Evolutionary conservation across 208 protist species (phyloP).

Genomic region (Angomonas desouzai): DNA sequence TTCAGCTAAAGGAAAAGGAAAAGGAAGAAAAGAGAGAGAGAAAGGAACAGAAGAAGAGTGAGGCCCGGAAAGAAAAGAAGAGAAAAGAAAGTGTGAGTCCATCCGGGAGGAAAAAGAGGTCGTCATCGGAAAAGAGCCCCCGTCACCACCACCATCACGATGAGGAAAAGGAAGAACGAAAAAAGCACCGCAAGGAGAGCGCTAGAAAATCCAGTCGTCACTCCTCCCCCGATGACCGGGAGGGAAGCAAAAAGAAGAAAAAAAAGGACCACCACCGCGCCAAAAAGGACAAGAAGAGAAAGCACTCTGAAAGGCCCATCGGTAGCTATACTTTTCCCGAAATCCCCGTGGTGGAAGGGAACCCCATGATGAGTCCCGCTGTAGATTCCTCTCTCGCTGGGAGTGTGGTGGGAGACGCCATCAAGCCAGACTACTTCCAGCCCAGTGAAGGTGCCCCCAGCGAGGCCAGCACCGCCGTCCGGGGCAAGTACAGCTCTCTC

Average conservation of each 20-base stretch:
- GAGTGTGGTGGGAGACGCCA: not conserved
- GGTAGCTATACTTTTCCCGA: constrained; percentile 5
- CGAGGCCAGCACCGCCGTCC: not conserved
- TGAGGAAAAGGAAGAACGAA: not conserved
- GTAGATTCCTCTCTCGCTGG: not conserved
- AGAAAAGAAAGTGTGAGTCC: constrained; percentile 1
- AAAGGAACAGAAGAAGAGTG: constrained; percentile 2
- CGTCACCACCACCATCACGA: not conserved
- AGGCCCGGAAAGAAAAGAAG: not conserved
- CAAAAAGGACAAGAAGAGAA: constrained; percentile 12
- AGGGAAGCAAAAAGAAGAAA: not conserved
- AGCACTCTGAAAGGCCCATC: constrained; percentile 1
- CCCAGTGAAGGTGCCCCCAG: not conserved
- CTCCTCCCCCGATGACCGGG: not conserved
- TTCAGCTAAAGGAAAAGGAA: constrained; percentile 12
- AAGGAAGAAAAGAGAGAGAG: constrained; percentile 14
- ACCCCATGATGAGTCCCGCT: not conserved
- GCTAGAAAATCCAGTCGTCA: not conserved
- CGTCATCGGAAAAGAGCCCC: constrained; percentile 1
- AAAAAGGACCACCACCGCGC: not conserved
- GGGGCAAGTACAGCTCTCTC: not conserved
- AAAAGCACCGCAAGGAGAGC: not conserved
- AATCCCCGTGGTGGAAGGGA: not conserved
- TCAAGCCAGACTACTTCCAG: not conserved
- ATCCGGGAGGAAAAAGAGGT: not conserved